Evolutionary conservation across 768 basidiomycete species (phyloP), one percentile per base, ranked within the genome.

Genomic region (Hebeloma cylindrosporum): DNA sequence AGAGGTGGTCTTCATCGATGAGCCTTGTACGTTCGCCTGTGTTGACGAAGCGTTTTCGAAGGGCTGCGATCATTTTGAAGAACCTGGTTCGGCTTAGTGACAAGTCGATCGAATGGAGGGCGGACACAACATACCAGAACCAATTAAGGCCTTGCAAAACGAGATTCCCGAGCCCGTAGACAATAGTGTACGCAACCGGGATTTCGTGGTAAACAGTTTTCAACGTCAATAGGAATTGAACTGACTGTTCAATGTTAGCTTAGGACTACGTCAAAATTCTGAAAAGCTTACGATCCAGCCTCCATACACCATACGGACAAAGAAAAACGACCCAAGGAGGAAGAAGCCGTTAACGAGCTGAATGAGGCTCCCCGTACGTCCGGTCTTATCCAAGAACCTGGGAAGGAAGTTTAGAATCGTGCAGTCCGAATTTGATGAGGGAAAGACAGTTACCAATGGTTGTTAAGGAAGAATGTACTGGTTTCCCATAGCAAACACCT

Each of bases 401-500:
- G 7, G 43, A 32, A 10, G 30, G 23, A 34, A 33, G 22, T 36
- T 37, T 16, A 35, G 17, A 40, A 26, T 22, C 4, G 10, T 18
- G 28, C 14, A 17, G 8, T 26, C 2, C 5, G 7, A 27, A 35
- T 61, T 20, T 22, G 7, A 31, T 20, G 29, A 2, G 28, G 10
- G n/a, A 22, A 18, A 13, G 9, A 28, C n/a, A 45, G 71, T 48
- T 53, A 91, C 90, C 90, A 93, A 51, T 93, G 89, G 43, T 88
- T 80, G 56, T 95, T 88, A 50, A 95, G 70, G 66, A 94, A 92
- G 46, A 92, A 78, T 0, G 92, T 94, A 68, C 83, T 87, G 14
- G 80, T 69, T 66, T 93, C 92, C 91, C 90, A 92, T 8, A 92
- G 68, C 22, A 94, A 67, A 66, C 86, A 93, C 11, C 88, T 75